Base-by-base conservation (phyloP, 2,329 filamentous ascomycete species). In the Claviceps lovelessii region DNA sequence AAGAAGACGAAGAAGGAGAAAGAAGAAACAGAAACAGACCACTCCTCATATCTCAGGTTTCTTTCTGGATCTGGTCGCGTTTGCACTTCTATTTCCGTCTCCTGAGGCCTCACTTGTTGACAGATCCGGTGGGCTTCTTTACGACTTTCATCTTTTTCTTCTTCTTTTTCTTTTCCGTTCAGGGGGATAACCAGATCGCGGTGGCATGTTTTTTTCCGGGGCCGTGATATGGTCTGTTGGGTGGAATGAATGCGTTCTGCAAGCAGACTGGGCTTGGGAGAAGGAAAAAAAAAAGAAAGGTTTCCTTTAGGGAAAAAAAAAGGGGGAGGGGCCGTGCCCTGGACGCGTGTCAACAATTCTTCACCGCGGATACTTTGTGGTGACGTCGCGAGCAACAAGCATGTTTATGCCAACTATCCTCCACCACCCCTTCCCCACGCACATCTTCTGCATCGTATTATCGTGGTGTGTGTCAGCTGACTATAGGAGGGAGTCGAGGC, bases 401-500 rank as follows among this genome's bases (percentile, higher is more conserved):
- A 5, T 7, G 5, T 23, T 13, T 9, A 45, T 23, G 2, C 23
- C 19, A 45, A 28, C 23, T 23, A 47, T 3, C 15, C 15, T 13
- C 46, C 15, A 28, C 9, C 15, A 9, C 3, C 15, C 11, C 17
- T 23, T 33, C 15, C 7, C 17, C 29, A 11, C 6, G 15, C 13
- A 17, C 29, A 23, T n/a, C 19, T 37, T 9, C 37, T 15, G 11
- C 37, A 15, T 41, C n/a, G 2, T 7, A 7, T 41, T 7, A 41
- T 41, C 15, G 9, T 37, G 47, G 31, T 17, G 31, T 46, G 17
- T 44, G 44, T 39, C 17, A 31, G 17, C 44, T 41, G 53, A 57
- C 74, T 80, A 98, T 69, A 98, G 84, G 58, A 98, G 78, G 52
- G 93, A 97, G 74, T 98, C 93, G 65, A 98, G 86, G 67, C 91